Evolutionary conservation across 305 asterid species (phyloP).

Genomic region (Stenogyne calaminthoides): DNA sequence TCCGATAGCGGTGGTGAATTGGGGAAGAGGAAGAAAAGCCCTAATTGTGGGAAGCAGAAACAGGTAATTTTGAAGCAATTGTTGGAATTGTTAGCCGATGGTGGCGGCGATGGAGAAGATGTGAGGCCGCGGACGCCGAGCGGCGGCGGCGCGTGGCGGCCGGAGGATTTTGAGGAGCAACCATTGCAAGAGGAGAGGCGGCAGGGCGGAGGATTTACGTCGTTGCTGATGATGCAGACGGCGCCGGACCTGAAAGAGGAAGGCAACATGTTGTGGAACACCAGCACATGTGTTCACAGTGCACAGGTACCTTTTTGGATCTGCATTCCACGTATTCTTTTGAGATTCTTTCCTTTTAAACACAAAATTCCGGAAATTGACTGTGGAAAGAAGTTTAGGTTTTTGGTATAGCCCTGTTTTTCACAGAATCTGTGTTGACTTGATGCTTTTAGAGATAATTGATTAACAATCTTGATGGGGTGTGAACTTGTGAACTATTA

Average conservation of each 20-base stretch:
- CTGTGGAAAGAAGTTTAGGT: background rate
- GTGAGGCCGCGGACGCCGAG: conserved; percentile 58
- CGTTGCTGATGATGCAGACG: conserved; percentile 64
- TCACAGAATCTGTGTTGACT: conserved; percentile 1
- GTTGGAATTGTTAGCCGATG: conserved; percentile 54
- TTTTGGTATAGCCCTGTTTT: background rate
- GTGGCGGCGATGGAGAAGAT: conserved; percentile 44
- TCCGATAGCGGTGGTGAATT: conserved; percentile 43
- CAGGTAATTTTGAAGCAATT: conserved; percentile 78
- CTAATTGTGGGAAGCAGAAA: conserved; percentile 76
- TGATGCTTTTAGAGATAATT: background rate
- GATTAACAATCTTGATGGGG: background rate
- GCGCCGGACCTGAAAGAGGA: conserved; percentile 45
- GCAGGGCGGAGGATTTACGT: conserved; percentile 53
- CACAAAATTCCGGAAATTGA: background rate
- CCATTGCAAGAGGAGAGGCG: conserved; percentile 17
- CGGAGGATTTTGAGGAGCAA: conserved; percentile 45
- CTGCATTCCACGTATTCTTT: conserved; percentile 11
- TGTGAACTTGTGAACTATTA: background rate
- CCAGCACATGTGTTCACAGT: conserved; percentile 44
- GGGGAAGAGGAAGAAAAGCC: conserved; percentile 46
- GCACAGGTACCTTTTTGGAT: conserved; percentile 56
- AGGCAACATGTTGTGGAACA: conserved; percentile 54
- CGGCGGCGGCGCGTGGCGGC: conserved; percentile 44
- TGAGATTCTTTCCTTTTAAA: background rate